Conservation (phyloP, 345 rosid species). For the Erucastrum elatum region DNA sequence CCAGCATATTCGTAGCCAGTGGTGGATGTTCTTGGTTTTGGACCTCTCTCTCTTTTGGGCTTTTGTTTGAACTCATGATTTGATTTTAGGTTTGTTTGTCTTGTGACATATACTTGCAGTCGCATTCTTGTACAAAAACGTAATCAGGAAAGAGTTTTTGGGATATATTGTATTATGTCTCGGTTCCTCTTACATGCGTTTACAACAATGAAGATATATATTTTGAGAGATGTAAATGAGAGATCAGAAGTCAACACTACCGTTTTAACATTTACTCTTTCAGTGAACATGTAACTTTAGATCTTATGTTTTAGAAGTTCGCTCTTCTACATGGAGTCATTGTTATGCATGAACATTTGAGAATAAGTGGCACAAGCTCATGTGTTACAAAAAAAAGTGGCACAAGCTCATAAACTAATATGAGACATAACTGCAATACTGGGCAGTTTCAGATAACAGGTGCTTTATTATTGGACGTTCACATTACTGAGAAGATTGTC, state of each 20-base stretch:
- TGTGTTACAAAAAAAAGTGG: background rate
- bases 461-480: too few species aligned
- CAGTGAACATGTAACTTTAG: background rate
- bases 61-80: background rate
- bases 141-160: constrained; percentile 13
- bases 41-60: background rate
- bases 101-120: constrained; percentile 27
- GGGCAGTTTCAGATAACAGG: too few species aligned
- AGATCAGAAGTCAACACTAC: constrained; percentile 8
- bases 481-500: too few species aligned
- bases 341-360: background rate
- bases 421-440: background rate
- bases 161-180: constrained; percentile 11
- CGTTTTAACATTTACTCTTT: background rate
- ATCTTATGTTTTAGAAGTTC: background rate
- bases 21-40: constrained; percentile 27
- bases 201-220: constrained; percentile 9
- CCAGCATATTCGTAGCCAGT: constrained; percentile 19
- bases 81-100: constrained; percentile 26
- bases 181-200: background rate
- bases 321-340: constrained; percentile 1
- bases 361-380: background rate
- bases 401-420: constrained; percentile 37
- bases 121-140: constrained; percentile 38
- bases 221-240: background rate